These are phyloP conservation scores for Aspergillus ochraceoroseus DNA, from an alignment of 2,329 filamentous ascomycete species.

Conservation along the genomic window DNA sequence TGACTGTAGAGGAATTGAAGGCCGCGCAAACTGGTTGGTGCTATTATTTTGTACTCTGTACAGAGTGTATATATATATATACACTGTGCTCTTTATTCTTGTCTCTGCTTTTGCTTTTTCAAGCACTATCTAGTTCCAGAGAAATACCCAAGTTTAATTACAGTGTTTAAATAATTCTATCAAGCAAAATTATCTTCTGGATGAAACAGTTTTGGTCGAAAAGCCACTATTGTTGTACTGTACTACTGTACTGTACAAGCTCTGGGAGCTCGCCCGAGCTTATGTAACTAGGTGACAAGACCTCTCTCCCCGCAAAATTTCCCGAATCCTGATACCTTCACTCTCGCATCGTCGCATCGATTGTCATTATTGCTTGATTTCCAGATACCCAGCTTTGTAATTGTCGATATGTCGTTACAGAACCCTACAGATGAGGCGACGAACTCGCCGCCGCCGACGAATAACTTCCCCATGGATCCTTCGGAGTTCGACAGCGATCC, in stretches of 20 bases:
- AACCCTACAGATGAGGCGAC: slow-evolving; percentile 19
- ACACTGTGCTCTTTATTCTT: too few species aligned
- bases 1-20: slow-evolving; percentile 60
- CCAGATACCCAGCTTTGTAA: background rate
- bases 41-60: too few species aligned
- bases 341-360: background rate
- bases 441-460: slow-evolving; percentile 18
- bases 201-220: too few species aligned
- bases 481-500: slow-evolving; percentile 70
- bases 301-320: slow-evolving; percentile 8
- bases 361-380: too few species aligned
- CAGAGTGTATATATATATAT: too few species aligned
- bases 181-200: too few species aligned
- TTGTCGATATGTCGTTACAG: slow-evolving; percentile 23
- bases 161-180: background rate
- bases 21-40: too few species aligned
- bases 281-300: slow-evolving; percentile 12
- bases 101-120: too few species aligned
- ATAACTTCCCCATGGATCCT: slow-evolving; percentile 51
- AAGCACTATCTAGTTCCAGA: too few species aligned
- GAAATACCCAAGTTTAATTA: too few species aligned
- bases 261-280: slow-evolving; percentile 3
- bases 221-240: too few species aligned
- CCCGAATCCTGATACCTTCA: background rate
- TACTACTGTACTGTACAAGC: too few species aligned